These are phyloP conservation scores for Gossypium stocksii DNA, from an alignment of 345 rosid species.

Conservation along the genomic window DNA sequence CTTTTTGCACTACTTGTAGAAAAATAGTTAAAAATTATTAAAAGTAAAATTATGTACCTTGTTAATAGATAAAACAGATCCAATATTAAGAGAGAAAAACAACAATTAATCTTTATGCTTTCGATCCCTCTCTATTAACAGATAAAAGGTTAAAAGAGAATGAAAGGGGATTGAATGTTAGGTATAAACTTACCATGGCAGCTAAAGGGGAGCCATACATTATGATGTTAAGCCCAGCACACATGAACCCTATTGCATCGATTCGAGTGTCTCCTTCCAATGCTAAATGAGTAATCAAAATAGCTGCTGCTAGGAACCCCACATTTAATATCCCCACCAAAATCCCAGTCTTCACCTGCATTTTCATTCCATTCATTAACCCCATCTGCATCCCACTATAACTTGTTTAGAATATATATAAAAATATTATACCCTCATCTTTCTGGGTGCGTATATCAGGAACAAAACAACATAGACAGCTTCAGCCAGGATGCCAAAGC, in stretches of 20 bases:
- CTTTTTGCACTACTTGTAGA: no score
- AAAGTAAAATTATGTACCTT: no score
- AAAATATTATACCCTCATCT: slow-evolving; percentile 30
- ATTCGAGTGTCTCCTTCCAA: slow-evolving; percentile 49
- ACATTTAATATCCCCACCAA: slow-evolving; percentile 46
- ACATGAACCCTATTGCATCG: slow-evolving; percentile 49
- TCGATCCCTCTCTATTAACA: no score
- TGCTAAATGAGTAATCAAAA: slow-evolving; percentile 37
- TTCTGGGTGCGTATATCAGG: slow-evolving; percentile 43
- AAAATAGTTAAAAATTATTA: no score
- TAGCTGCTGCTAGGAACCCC: slow-evolving; percentile 40
- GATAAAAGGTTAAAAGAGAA: no score
- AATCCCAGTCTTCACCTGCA: slow-evolving; percentile 41
- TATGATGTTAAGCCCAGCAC: slow-evolving; percentile 56
- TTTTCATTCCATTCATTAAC: no score
- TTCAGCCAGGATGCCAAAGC: slow-evolving; percentile 66
- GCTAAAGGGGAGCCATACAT: slow-evolving; percentile 87
- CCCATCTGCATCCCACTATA: no score
- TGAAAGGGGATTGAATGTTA: background rate
- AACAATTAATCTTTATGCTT: no score
- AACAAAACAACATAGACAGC: slow-evolving; percentile 42
- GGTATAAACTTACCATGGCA: slow-evolving; percentile 44
- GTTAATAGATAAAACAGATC: no score
- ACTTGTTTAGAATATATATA: background rate
- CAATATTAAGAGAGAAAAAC: no score